Conservation (phyloP, 73 alveolate species). For the Tetrahymena borealis region DNA sequence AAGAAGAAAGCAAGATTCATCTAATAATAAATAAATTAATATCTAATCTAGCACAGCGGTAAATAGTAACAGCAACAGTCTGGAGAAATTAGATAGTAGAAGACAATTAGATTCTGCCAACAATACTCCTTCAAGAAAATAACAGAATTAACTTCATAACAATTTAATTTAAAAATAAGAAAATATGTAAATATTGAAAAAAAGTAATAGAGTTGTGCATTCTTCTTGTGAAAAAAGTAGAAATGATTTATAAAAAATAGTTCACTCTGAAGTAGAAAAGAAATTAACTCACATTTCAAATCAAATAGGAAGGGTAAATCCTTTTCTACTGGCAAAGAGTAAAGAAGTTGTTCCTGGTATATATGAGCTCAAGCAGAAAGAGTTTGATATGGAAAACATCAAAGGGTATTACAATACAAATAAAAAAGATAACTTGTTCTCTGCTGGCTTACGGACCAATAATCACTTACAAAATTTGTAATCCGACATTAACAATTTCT, state of each 20-base stretch:
- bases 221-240: not conserved
- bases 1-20: not conserved
- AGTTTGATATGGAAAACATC: not conserved
- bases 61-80: not conserved
- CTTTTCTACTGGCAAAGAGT: not conserved
- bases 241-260: not conserved
- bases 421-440: not conserved
- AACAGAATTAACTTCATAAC: not conserved
- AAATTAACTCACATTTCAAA: not conserved
- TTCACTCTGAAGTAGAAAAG: not conserved
- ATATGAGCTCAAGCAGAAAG: not conserved
- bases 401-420: not conserved
- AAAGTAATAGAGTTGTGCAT: not conserved
- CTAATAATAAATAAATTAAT: not conserved
- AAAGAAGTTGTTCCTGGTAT: not conserved
- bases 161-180: no score
- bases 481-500: not conserved
- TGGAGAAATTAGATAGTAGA: not conserved
- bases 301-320: not conserved
- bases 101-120: not conserved
- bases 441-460: not conserved
- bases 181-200: not conserved
- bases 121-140: not conserved
- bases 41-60: no score
- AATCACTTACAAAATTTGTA: not conserved